Base-by-base conservation (phyloP, 257 asterid species). In the Salvia rosmarinus region DNA sequence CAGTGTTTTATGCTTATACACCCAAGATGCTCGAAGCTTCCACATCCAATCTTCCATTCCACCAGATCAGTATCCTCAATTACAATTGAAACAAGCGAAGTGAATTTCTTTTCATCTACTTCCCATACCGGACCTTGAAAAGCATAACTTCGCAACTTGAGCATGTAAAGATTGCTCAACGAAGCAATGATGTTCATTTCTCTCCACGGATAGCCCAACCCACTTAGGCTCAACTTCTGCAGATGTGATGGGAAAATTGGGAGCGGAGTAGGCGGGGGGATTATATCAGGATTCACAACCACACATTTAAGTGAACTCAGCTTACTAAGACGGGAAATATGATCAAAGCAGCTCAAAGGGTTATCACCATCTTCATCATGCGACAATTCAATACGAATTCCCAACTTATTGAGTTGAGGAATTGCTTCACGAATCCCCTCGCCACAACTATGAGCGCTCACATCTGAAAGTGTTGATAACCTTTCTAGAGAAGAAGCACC, bases 231-330 rank as follows among this genome's bases (percentile, higher is more conserved):
- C 52, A 71, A 46, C 39, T 71, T 71, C 30, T 1, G 37, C 25
- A 72, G 37, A 35, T 11, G 1, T 1, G 63, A 35, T 34, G 77
- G 70, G 61, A 71, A 61, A 34, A 16, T 56, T 8, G 50, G 0
- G 5, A 9, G 3, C 6, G 61, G 37, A 11, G 44, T 4, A 7
- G 60, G 49, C 1, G 32, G 46, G 5, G 20, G 1, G 2, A 61
- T 30, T 8, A 60, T 28, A 4, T 34, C 28, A 60, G 64, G 70
- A 62, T 49, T 72, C 70, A 72, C 54, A 14, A 72, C 9, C 23
- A 62, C 71, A 63, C 71, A 72, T 49, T 63, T 62, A 40, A 72
- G 44, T 37, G 77, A 49, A 49, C 16, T 47, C 10, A 72, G 70
- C 28, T 72, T 6, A 16, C 16, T 34, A 12, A 62, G 77, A 47